phyloP scores from a whole-genome alignment of 208 protist genomes.

The Naegleria fowleri region DNA sequence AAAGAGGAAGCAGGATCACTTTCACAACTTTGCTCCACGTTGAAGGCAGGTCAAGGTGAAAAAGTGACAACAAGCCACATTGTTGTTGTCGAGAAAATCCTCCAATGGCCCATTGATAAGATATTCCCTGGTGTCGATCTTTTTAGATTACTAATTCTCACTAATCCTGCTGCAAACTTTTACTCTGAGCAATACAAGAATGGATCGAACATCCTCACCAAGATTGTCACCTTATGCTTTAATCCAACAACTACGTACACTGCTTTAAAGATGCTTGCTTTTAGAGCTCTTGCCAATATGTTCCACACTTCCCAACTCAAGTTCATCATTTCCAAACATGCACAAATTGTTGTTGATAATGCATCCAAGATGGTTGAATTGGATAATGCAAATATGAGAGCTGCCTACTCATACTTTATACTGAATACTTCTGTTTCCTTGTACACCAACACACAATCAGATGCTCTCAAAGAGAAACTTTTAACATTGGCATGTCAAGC shows the following conservation, averaged over 20 bases:
- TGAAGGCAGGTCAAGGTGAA: not conserved
- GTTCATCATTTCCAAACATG: not conserved
- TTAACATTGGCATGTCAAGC: not conserved
- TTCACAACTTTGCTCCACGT: not conserved
- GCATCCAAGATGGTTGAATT: not conserved
- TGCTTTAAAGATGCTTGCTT: not conserved
- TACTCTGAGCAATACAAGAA: not conserved
- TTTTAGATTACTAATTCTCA: not conserved
- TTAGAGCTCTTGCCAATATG: slow-evolving; percentile 1
- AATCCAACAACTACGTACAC: not conserved
- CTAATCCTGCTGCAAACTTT: not conserved
- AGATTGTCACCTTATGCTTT: not conserved
- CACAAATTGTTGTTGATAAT: not conserved
- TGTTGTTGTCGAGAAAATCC: not conserved
- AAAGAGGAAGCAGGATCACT: not conserved
- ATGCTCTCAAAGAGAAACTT: not conserved
- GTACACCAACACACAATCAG: not conserved
- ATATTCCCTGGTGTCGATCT: slow-evolving; percentile 6
- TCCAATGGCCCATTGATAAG: not conserved
- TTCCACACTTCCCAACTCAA: not conserved
- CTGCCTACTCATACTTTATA: not conserved
- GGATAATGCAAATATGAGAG: not conserved
- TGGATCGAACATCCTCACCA: not conserved
- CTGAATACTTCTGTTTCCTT: not conserved
- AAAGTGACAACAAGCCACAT: not conserved